A percentile compares a stretch with the other conserved stretches of the same genome.
These are phyloP conservation scores for Trametes pubescens DNA, from an alignment of 1,284 basidiomycete genomes.

Conservation along the genomic window DNA sequence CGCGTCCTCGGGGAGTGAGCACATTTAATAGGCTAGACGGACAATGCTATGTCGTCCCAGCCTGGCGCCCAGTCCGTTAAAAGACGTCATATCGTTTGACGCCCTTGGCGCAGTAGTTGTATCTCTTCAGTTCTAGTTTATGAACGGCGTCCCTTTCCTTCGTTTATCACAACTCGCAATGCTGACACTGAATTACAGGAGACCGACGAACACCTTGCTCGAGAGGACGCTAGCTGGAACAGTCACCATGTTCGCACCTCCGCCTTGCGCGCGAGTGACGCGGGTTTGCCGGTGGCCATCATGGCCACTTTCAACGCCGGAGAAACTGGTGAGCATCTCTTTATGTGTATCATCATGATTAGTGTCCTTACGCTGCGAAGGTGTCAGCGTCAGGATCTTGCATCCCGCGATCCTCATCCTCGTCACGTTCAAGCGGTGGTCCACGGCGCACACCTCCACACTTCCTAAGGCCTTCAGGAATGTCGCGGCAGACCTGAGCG, in stretches of 20 bases:
- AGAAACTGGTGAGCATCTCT: conserved; percentile 14
- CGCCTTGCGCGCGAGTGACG: conserved; percentile 39
- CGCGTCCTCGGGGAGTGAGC: no score
- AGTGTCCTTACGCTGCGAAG: conserved; percentile 21
- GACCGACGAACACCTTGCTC: neutral
- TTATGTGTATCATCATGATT: neutral
- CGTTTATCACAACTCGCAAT: no score
- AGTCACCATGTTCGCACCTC: conserved; percentile 44
- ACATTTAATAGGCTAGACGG: no score
- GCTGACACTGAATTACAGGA: neutral
- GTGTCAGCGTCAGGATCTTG: conserved; percentile 39
- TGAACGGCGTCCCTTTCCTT: no score
- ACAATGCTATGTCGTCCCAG: no score
- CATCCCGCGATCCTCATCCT: conserved; percentile 45
- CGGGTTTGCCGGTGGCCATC: conserved; percentile 41
- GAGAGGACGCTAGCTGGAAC: conserved; percentile 30
- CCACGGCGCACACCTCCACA: conserved; percentile 33
- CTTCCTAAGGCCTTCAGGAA: conserved; percentile 42
- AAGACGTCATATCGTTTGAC: no score
- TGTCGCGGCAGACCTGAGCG: conserved; percentile 36
- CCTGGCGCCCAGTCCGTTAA: no score
- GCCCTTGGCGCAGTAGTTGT: no score
- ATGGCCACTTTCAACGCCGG: conserved; percentile 30
- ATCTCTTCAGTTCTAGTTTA: no score
- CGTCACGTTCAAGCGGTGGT: conserved; percentile 49